Conservation (phyloP, 371 early-diverging fungal species). For the Mortierella sp. region DNA sequence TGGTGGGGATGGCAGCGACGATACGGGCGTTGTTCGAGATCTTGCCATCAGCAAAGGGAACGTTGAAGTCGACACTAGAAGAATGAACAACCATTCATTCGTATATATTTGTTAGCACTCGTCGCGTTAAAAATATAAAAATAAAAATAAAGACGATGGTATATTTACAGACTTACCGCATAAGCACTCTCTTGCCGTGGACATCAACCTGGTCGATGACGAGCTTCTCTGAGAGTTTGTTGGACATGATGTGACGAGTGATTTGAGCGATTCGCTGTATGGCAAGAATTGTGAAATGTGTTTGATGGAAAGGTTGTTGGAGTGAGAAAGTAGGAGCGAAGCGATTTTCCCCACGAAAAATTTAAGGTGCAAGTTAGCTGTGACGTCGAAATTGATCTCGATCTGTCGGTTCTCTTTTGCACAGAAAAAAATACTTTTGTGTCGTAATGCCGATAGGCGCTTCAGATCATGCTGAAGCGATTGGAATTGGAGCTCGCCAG, state of each 20-base stretch:
- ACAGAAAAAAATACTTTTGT: too few relatives aligned
- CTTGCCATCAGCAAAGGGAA: conserved; percentile 91
- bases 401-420: too few relatives aligned
- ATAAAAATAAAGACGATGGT: not conserved
- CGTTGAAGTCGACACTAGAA: conserved; percentile 98
- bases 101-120: not conserved
- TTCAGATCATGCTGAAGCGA: too few relatives aligned
- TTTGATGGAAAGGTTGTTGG: not conserved
- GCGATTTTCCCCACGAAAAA: conserved; percentile 25
- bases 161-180: conserved; percentile 74
- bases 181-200: conserved; percentile 91
- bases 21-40: conserved; percentile 99
- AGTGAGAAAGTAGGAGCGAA: conserved; percentile 15
- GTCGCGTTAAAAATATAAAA: not conserved
- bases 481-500: too few relatives aligned
- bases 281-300: conserved; percentile 27
- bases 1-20: conserved; percentile 95
- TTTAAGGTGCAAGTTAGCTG: not conserved
- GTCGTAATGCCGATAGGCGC: too few relatives aligned
- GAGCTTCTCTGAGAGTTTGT: conserved; percentile 79
- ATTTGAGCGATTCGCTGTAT: conserved; percentile 47
- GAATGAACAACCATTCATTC: conserved; percentile 5
- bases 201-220: conserved; percentile 90
- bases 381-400: too few relatives aligned
- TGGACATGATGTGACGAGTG: conserved; percentile 57